Conservation (phyloP, 2,329 filamentous ascomycete species). For the Parastagonospora avenae region DNA sequence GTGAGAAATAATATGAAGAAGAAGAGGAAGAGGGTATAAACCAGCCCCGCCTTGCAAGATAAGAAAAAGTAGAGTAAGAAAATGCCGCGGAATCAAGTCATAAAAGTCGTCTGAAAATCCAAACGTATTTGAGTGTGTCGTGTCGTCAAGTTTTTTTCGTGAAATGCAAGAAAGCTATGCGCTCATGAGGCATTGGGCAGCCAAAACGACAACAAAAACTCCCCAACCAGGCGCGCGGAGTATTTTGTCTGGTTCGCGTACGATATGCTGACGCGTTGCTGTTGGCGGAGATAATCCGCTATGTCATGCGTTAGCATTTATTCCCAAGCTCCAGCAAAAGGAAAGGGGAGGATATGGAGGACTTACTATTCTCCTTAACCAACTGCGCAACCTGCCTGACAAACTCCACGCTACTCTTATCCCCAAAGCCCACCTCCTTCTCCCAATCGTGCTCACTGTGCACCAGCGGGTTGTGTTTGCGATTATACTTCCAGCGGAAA, state of each 20-base stretch:
- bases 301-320: conserved; percentile 13
- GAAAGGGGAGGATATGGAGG: no score
- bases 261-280: conserved; percentile 47
- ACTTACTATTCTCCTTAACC: conserved; percentile 51
- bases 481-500: conserved; percentile 56
- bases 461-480: conserved; percentile 48
- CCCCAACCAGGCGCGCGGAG: conserved; percentile 50
- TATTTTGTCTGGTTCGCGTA: conserved; percentile 47
- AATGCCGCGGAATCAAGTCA: no score
- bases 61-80: no score
- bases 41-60: no score
- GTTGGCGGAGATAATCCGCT: conserved; percentile 48
- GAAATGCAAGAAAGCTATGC: no score
- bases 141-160: no score
- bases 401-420: conserved; percentile 44
- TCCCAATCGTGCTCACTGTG: conserved; percentile 47
- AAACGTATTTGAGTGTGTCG: no score
- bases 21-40: no score
- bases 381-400: conserved; percentile 44
- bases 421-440: conserved; percentile 43
- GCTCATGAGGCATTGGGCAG: conserved; percentile 18
- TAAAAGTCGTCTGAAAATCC: no score
- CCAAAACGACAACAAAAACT: conserved; percentile 49
- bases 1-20: no score
- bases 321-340: background rate